A percentile compares a stretch with the other conserved stretches of the same genome.
These are phyloP conservation scores for Babjeviella inositovora DNA, from an alignment of 805 yeast species.

Conservation along the genomic window DNA sequence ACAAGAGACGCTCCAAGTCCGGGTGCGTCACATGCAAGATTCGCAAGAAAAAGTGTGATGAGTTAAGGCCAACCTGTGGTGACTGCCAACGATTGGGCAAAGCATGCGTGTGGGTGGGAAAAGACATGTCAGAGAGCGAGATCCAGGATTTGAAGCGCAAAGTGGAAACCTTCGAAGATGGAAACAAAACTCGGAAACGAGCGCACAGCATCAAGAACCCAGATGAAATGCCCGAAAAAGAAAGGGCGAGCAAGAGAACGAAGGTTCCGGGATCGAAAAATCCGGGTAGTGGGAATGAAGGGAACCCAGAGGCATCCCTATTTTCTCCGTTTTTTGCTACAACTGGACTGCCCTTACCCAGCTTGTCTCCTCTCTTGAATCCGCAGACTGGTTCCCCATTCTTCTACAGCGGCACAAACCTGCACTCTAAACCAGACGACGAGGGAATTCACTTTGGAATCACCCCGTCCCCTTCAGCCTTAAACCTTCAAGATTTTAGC, in stretches of 20 bases:
- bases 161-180: constrained; percentile 20
- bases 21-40: constrained; percentile 60
- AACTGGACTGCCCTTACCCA: constrained; percentile 1
- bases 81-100: constrained; percentile 29
- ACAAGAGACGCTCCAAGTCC: constrained; percentile 27
- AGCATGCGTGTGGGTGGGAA: constrained; percentile 30
- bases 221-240: constrained; percentile 1
- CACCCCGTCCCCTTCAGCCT: too few relatives aligned
- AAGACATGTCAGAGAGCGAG: constrained; percentile 22
- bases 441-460: too few relatives aligned
- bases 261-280: constrained; percentile 1
- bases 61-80: constrained; percentile 28
- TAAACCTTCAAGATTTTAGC: too few relatives aligned
- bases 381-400: too few relatives aligned
- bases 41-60: constrained; percentile 45
- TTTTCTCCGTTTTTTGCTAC: constrained; percentile 7
- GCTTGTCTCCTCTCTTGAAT: neutral
- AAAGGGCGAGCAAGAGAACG: constrained; percentile 1
- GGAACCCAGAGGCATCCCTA: constrained; percentile 4
- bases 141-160: constrained; percentile 14
- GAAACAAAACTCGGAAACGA: constrained; percentile 23
- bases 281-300: constrained; percentile 1
- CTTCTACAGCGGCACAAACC: too few relatives aligned
- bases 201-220: constrained; percentile 4
- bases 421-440: too few relatives aligned